phyloP scores from a whole-genome alignment of 2,329 filamentous ascomycete genomes.

The Ascochyta rabiei region DNA sequence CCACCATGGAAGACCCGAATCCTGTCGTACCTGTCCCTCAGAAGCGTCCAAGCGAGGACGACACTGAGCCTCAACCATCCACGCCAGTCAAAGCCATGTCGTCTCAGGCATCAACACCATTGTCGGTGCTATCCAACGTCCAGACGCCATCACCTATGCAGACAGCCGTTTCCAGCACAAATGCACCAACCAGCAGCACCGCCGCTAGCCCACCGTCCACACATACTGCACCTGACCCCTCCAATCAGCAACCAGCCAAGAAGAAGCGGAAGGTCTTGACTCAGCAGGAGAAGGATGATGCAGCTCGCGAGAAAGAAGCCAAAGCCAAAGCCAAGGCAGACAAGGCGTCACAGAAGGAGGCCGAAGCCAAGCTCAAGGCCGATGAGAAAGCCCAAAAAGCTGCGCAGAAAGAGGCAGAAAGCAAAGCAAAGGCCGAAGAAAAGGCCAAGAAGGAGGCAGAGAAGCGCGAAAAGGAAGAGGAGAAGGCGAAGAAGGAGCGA shows the following conservation, averaged over 20 bases:
- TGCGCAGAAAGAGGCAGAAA: constrained; percentile 44
- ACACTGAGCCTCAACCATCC: constrained; percentile 29
- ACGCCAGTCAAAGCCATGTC: constrained; percentile 35
- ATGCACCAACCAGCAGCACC: constrained; percentile 23
- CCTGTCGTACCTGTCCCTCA: constrained; percentile 26
- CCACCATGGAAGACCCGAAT: constrained; percentile 39
- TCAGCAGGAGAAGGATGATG: constrained; percentile 50
- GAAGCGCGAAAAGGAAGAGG: constrained; percentile 52
- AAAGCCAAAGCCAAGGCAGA: constrained; percentile 47
- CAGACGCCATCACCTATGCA: constrained; percentile 42
- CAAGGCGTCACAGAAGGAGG: constrained; percentile 43
- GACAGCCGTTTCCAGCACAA: constrained; percentile 11
- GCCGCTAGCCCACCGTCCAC: constrained; percentile 15
- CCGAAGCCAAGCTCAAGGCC: constrained; percentile 44
- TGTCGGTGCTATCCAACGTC: constrained; percentile 40
- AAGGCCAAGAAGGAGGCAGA: constrained; percentile 53
- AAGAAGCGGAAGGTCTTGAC: constrained; percentile 54
- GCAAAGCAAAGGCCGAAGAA: constrained; percentile 48
- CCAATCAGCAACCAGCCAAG: constrained; percentile 47
- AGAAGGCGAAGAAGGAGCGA: constrained; percentile 47
- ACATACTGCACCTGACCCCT: constrained; percentile 4
- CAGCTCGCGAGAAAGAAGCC: constrained; percentile 47
- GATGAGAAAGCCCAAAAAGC: constrained; percentile 46
- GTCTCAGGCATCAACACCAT: constrained; percentile 39
- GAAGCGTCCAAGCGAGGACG: constrained; percentile 45